Base-by-base conservation (phyloP, 1,139 yeast species). In the Hanseniaspora uvarum region DNA sequence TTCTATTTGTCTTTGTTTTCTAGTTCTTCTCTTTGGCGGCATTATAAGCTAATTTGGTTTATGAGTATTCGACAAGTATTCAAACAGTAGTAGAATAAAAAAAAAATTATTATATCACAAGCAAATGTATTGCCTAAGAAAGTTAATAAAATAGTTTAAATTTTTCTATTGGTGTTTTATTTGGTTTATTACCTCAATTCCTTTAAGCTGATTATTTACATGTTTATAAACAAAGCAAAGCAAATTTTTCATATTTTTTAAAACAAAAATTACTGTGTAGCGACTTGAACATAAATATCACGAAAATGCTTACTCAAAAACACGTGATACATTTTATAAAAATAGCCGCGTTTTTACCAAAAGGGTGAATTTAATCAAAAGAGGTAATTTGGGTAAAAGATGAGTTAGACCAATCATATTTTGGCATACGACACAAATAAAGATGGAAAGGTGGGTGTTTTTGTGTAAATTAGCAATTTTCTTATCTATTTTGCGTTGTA, bases 1-100 rank as follows among this genome's bases (percentile, higher is more conserved):
- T 38, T 46, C 40, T 26, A 41, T 36, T 23, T 43, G 52, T 34
- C 40, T 50, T 36, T 51, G 48, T 30, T 38, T 43, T 24, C 54
- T 50, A 3, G 48, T 50, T 37, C 40, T 50, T 43, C 53, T 50
- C 23, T 41, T 50, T 50, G 53, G 53, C 21, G 48, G 46, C 53
- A 50, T 50, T 23, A n/a, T 12, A 18, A 19, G 28, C 16, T 16
- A 16, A 7, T 41, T 30, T 16, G 26, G n/a, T 18, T 28, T 37
- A 12, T 45, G 21, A 7, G 21, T 1, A 21, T 14, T 16, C 3
- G 6, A 16, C 16, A 21, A n/a, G 24, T 23, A 10, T 24, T 6
- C 10, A 34, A 21, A 16, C 16, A 33, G 23, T 16, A 33, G 33
- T 23, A 11, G 10, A 16, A 6, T n/a, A 37, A 19, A 24, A 16